Evolutionary conservation across 495 filamentous ascomycete species (phyloP).

Genomic region (Oidiodendron maius): DNA sequence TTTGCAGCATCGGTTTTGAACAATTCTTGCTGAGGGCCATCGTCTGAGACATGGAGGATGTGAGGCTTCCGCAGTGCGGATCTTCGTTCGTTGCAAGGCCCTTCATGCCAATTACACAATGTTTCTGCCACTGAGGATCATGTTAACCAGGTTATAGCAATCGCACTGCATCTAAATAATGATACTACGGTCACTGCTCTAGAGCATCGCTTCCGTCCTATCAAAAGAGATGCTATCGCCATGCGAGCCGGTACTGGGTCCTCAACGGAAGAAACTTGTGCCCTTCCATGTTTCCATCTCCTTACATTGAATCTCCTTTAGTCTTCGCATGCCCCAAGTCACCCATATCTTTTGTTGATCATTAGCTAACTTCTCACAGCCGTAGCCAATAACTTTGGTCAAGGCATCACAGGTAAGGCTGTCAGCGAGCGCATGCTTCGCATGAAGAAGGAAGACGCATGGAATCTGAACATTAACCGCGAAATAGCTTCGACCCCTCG

Average conservation of each 20-base stretch:
- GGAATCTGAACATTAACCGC: constrained; percentile 8
- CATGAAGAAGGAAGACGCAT: constrained; percentile 9
- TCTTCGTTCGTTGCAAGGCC: not conserved
- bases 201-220: constrained; percentile 38
- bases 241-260: constrained; percentile 25
- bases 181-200: constrained; percentile 29
- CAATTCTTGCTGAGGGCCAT: constrained; percentile 29
- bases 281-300: constrained; percentile 4
- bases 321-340: constrained; percentile 4
- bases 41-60: constrained; percentile 11
- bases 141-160: constrained; percentile 9
- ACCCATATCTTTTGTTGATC: constrained; percentile 2
- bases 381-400: constrained; percentile 13
- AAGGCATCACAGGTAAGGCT: constrained; percentile 17
- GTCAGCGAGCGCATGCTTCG: constrained; percentile 17
- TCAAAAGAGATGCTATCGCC: constrained; percentile 29
- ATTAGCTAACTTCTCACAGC: constrained; percentile 23
- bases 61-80: not conserved
- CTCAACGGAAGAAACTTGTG: not conserved
- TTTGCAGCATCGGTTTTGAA: constrained; percentile 40
- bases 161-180: constrained; percentile 25
- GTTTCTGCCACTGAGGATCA: not conserved
- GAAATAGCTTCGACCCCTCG: constrained; percentile 2
- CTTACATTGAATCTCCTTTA: constrained; percentile 13
- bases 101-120: not conserved